Percentiles rank a stretch among this genome's conserved stretches.
Conservation (phyloP, 148 eudicot genomes). For the Camellia japonica region DNA sequence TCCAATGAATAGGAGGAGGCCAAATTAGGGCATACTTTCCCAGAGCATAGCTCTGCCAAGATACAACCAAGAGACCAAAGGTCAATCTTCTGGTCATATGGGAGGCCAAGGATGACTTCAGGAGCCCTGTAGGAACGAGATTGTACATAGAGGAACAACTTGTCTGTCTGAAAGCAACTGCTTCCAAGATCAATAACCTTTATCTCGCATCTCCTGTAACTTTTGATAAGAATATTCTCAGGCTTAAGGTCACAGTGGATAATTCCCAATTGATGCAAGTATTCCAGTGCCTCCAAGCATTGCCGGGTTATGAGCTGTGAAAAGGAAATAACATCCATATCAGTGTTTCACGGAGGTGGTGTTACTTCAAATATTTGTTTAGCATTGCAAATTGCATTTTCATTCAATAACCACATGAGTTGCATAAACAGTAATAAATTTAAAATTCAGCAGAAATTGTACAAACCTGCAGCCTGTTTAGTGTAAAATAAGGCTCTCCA, state of each 20-base stretch:
- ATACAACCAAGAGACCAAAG: slow-evolving; percentile 95
- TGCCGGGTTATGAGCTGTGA: slow-evolving; percentile 71
- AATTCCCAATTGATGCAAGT: slow-evolving; percentile 70
- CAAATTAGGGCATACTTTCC: slow-evolving; percentile 51
- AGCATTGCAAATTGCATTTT: not conserved
- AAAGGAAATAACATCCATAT: slow-evolving; percentile 4
- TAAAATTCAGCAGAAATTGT: not conserved
- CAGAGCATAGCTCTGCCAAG: slow-evolving; percentile 78
- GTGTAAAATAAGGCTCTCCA: slow-evolving; percentile 80
- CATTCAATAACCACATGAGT: not conserved
- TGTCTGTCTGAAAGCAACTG: slow-evolving; percentile 81
- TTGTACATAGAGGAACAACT: slow-evolving; percentile 72
- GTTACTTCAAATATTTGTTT: not conserved
- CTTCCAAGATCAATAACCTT: slow-evolving; percentile 95
- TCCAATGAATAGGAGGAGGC: not conserved
- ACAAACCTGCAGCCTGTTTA: slow-evolving; percentile 70
- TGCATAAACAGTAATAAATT: not conserved
- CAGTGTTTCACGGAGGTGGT: not conserved
- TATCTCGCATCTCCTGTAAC: slow-evolving; percentile 81
- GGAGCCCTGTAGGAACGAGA: slow-evolving; percentile 97
- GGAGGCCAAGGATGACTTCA: slow-evolving; percentile 88
- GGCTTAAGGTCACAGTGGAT: slow-evolving; percentile 97
- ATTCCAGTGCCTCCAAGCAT: slow-evolving; percentile 79
- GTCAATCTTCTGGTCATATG: slow-evolving; percentile 87
- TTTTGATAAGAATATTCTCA: slow-evolving; percentile 82